Conservation (phyloP, 2,329 filamentous ascomycete species). For the Passalora sequoiae region DNA sequence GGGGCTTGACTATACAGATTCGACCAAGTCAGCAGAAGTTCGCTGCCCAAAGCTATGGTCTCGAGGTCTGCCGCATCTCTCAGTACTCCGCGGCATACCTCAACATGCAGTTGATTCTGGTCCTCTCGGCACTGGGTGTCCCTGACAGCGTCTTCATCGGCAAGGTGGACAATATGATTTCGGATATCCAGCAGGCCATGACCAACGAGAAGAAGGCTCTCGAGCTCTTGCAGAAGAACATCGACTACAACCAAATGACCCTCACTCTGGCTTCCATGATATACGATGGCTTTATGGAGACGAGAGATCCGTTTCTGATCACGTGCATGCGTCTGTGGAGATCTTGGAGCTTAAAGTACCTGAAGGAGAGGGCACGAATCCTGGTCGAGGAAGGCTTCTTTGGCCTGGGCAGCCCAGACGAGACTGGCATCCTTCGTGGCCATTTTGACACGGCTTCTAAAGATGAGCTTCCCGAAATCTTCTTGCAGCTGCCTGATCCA, state of each 20-base stretch:
- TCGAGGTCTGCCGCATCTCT: conserved; percentile 84
- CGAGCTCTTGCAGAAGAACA: conserved; percentile 63
- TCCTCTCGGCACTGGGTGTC: conserved; percentile 76
- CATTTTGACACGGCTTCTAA: conserved; percentile 46
- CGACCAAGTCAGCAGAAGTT: conserved; percentile 89
- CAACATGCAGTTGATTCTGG: conserved; percentile 83
- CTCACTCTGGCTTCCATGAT: conserved; percentile 71
- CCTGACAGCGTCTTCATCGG: conserved; percentile 59
- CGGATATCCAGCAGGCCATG: conserved; percentile 66
- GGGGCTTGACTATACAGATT: conserved; percentile 68
- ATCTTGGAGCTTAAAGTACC: conserved; percentile 78
- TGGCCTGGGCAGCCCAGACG: conserved; percentile 82
- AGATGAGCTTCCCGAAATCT: conserved; percentile 70
- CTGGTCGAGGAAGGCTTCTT: conserved; percentile 78
- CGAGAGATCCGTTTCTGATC: conserved; percentile 72
- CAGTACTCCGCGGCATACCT: conserved; percentile 70
- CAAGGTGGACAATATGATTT: conserved; percentile 64
- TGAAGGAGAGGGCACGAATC: conserved; percentile 91
- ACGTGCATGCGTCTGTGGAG: conserved; percentile 80
- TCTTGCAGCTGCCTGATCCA: conserved; percentile 67
- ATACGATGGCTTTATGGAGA: conserved; percentile 68
- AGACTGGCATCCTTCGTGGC: conserved; percentile 69
- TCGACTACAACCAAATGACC: conserved; percentile 82
- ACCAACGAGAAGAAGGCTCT: conserved; percentile 59
- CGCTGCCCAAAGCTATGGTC: conserved; percentile 58